Evolutionary conservation across 306 rosid species (phyloP), one percentile per base, ranked within the genome.

Genomic region (Geum urbanum): DNA sequence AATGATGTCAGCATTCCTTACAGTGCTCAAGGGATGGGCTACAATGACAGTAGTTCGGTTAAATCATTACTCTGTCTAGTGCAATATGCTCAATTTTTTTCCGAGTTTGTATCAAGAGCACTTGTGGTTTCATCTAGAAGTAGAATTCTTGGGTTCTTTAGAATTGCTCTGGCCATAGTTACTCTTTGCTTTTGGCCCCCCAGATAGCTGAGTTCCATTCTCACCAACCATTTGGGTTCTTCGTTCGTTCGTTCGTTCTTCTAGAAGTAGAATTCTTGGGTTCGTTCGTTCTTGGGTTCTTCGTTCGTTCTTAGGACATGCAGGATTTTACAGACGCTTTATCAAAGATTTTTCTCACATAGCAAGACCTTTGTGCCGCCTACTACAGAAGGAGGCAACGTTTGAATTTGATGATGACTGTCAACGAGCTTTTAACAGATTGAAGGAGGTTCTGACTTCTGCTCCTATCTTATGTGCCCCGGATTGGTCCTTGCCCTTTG

Each of bases 141-240:
- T 59, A 84, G 67, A 65, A 84, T 80, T 69, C 77, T 56, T 8
- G 85, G 85, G 72, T 80, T 80, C 71, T 80, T 84, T 9, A 84
- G 41, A 69, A 80, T 80, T 7, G 85, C 88, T 70, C 88, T 75
- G 14, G 85, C 88, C 58, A 84, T 80, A 16, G 88, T 85, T 49
- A 84, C 58, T 77, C 88, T 74, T 44, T 85, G 89, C 81, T 82
- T 85, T 55, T 85, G n/a, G 89, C 39, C 89, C 89, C 14, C 89
- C 86, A 7, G 92, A 91, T 40, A 91, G 84, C 63, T 88, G 97
- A 68, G 86, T 76, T 78, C 92, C 97, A 63, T 86, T 86, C 69
- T 84, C 92, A 0, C 97, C 97, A 48, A 88, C 97, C 86, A 84
- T 69, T 0, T n/a, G n/a, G n/a, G n/a, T n/a, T n/a, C n/a, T n/a